Evolutionary conservation across 257 asterid genomes (phyloP), one percentile per base, ranked within the genome.

Genomic region (Verbascum thapsus): DNA sequence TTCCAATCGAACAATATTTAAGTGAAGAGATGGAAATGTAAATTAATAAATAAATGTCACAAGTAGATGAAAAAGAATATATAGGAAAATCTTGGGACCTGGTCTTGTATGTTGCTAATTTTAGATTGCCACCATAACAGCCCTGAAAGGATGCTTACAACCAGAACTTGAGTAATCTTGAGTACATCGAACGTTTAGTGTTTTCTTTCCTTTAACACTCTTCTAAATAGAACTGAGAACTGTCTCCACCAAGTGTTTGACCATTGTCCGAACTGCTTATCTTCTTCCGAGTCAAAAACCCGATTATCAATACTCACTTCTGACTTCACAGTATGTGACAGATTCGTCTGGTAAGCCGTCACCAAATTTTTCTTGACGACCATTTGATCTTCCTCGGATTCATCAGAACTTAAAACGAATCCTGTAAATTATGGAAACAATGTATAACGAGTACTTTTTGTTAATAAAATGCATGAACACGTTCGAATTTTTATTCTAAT

Each of bases 181-280:
- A 79, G 67, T 53, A 13, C 57, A 0, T 83, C 76, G 55, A 81
- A 81, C 13, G 88, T 23, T 3, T 81, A 79, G 12, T 76, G 83
- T 53, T 37, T 74, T 54, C 91, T 58, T 71, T 79, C 86, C 63
- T 81, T 81, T 49, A 81, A 22, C 6, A 85, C 84, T 66, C 91
- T 66, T 39, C 61, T 61, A 3, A 84, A 59, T 50, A 84, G 45
- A 10, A 84, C 80, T 0, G 69, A 65, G 56, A 79, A 81, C 58
- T 84, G 86, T 34, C 73, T 68, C 79, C 84, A 76, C 91, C 91
- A 84, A 2, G 82, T 70, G 37, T 75, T 84, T 1, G 79, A 49
- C 91, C 91, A 84, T 20, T 48, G 56, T 5, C 3, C 50, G 6
- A 48, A 43, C 67, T 78, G 63, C 72, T 67, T 74, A 11, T 58